Evolutionary conservation across 257 asterid genomes (phyloP).

Genomic region (Cinchona pubescens): DNA sequence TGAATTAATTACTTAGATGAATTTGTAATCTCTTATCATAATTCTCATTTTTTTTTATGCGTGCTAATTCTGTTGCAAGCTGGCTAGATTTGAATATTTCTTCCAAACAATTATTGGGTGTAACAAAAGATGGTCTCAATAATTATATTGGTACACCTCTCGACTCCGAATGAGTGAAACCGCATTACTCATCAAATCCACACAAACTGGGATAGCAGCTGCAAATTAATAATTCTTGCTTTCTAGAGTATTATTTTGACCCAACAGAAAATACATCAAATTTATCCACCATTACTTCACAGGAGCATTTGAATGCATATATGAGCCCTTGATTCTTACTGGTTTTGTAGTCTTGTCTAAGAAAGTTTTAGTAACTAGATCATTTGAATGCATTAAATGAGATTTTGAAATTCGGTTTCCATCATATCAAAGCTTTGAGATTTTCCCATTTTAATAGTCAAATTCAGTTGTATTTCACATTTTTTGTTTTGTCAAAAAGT

Average conservation of each 20-base stretch:
- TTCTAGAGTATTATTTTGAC: background rate
- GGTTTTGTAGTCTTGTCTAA: background rate
- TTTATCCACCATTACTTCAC: background rate
- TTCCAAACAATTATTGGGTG: background rate
- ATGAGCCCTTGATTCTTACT: no score
- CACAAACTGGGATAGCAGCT: background rate
- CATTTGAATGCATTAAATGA: background rate
- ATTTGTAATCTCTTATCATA: background rate
- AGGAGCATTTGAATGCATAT: no score
- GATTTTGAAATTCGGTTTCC: background rate
- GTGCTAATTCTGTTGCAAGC: no score
- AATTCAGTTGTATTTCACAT: background rate
- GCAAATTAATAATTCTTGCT: background rate
- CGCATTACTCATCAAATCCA: background rate
- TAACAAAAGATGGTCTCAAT: background rate
- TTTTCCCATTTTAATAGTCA: background rate
- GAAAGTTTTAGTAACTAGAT: background rate
- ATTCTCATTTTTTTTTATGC: background rate
- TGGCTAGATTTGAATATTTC: background rate
- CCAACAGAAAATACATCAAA: background rate
- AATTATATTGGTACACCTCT: background rate
- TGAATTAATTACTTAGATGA: no score
- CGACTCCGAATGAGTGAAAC: background rate
- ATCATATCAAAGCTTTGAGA: background rate
- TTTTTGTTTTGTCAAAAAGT: background rate